A percentile compares a stretch with the other conserved stretches of the same genome.
Conservation (phyloP, 2,329 filamentous ascomycete species). For the Venturia pyrina region DNA sequence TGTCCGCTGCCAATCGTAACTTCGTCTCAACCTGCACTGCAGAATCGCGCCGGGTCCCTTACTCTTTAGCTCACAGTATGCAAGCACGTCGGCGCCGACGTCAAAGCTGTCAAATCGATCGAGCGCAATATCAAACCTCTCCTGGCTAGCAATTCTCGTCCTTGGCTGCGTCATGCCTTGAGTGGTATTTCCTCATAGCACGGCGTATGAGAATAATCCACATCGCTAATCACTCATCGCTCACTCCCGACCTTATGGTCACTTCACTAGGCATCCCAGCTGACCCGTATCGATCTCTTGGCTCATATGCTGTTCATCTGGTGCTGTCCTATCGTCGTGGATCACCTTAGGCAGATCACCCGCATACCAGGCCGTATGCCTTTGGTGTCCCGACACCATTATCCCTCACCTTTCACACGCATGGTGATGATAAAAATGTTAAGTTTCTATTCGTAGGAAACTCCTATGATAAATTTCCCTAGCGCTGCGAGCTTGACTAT, state of each 20-base stretch:
- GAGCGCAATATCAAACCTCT: background rate
- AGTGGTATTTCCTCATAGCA: background rate
- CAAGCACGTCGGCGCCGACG: constrained; percentile 1
- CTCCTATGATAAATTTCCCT: background rate
- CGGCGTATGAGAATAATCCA: background rate
- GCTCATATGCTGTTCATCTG: background rate
- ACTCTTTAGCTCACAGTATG: background rate
- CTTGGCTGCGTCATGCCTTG: background rate
- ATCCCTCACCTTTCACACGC: background rate
- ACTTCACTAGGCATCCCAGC: background rate
- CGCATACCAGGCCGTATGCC: background rate
- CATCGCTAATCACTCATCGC: background rate
- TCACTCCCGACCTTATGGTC: background rate
- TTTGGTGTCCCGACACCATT: background rate
- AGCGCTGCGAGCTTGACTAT: background rate
- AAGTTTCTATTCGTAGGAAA: background rate
- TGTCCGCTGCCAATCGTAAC: background rate
- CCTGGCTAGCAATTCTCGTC: background rate
- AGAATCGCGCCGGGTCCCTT: constrained; percentile 5
- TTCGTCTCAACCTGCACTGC: background rate
- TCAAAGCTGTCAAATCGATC: constrained; percentile 8
- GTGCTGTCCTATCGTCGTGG: background rate
- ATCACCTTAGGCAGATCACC: background rate
- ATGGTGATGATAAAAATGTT: background rate
- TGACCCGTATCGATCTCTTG: background rate